A percentile compares a stretch with the other conserved stretches of the same genome.
Evolutionary conservation across 345 rosid genomes (phyloP).

Genomic region (Luvunga scandens): DNA sequence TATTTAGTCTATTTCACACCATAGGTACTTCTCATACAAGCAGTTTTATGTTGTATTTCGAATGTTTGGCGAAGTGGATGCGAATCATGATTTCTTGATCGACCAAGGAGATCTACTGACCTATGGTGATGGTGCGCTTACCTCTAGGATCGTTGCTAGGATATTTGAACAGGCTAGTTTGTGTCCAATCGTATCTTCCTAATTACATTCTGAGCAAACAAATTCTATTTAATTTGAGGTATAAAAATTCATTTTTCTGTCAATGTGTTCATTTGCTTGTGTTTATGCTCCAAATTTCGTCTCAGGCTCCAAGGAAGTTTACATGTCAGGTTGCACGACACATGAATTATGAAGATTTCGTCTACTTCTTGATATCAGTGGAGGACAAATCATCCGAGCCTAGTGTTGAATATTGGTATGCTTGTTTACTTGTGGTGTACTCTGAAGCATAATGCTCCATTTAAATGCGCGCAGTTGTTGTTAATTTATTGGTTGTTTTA

Average conservation of each 20-base stretch:
- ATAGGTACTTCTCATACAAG: slow-evolving; percentile 92
- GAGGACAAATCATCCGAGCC: slow-evolving; percentile 91
- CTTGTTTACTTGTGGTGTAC: neutral
- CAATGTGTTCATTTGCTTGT: slow-evolving; percentile 2
- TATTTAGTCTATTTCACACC: slow-evolving; percentile 6
- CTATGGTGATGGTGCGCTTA: slow-evolving; percentile 83
- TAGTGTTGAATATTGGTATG: slow-evolving; percentile 87
- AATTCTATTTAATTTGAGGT: neutral
- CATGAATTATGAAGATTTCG: slow-evolving; percentile 98
- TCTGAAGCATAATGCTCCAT: no score
- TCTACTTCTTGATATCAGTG: slow-evolving; percentile 82
- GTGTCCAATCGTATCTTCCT: neutral
- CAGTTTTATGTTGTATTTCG: slow-evolving; percentile 86
- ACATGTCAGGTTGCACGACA: slow-evolving; percentile 65
- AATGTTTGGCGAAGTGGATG: slow-evolving; percentile 84
- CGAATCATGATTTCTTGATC: slow-evolving; percentile 78
- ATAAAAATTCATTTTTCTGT: neutral
- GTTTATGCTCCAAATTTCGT: slow-evolving; percentile 13
- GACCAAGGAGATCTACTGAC: slow-evolving; percentile 77
- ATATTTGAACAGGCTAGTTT: slow-evolving; percentile 81
- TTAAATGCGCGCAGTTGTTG: neutral
- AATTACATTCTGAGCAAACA: neutral
- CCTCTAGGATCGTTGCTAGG: slow-evolving; percentile 82
- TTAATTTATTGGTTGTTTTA: slow-evolving; percentile 1
- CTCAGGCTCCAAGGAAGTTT: slow-evolving; percentile 71